Conservation (phyloP, 2,329 filamentous ascomycete species). For the Hypoxylon sp. region DNA sequence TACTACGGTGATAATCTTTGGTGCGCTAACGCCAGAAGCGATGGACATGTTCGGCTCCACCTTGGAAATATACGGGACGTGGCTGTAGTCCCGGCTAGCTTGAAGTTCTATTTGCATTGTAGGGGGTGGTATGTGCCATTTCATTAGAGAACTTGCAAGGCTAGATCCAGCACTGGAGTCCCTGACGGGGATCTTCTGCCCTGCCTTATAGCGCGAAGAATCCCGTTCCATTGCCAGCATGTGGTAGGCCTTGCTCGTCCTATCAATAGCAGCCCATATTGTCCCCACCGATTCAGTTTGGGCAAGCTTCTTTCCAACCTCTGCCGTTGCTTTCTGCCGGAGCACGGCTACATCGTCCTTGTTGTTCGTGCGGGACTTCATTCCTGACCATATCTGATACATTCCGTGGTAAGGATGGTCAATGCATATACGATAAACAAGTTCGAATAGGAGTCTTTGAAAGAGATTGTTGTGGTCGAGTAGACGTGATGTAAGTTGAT, state of each 20-base stretch:
- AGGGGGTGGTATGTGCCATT: conserved; percentile 84
- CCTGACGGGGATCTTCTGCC: conserved; percentile 71
- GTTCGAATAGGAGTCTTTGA: conserved; percentile 78
- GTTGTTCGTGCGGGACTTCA: conserved; percentile 75
- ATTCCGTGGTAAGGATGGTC: conserved; percentile 98
- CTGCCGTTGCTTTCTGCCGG: conserved; percentile 80
- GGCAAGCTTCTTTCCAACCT: conserved; percentile 74
- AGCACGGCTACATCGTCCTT: conserved; percentile 83
- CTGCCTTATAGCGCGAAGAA: conserved; percentile 76
- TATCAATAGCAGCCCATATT: conserved; percentile 81
- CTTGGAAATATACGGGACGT: conserved; percentile 79
- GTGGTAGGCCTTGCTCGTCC: conserved; percentile 78
- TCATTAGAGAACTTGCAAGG: conserved; percentile 74
- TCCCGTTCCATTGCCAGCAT: conserved; percentile 76
- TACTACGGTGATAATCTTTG: conserved; percentile 90
- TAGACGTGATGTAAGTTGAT: conserved; percentile 94
- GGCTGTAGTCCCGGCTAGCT: conserved; percentile 80
- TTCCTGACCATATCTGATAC: conserved; percentile 94
- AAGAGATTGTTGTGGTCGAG: conserved; percentile 79
- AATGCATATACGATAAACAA: conserved; percentile 87
- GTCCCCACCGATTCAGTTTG: conserved; percentile 64
- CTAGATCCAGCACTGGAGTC: conserved; percentile 74
- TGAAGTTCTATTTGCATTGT: conserved; percentile 88
- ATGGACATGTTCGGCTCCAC: conserved; percentile 85
- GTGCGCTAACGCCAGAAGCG: conserved; percentile 90